A percentile compares a stretch with the other conserved stretches of the same genome.
phyloP scores from a whole-genome alignment of 2,329 filamentous ascomycete genomes.

The Paecilomyces sp. region DNA sequence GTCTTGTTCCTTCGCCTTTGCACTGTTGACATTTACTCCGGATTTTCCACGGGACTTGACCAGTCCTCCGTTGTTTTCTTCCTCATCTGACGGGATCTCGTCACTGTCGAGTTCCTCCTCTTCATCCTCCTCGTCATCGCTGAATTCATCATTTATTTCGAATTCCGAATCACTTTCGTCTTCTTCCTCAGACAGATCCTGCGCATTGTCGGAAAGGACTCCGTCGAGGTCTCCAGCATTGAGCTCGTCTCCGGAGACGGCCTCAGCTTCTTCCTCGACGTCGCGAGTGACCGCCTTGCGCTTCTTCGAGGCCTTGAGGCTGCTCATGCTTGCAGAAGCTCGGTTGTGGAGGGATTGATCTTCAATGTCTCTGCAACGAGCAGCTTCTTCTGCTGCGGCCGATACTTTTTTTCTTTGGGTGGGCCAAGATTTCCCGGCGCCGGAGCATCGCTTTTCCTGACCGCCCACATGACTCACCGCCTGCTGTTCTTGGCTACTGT shows the following conservation, averaged over 20 bases:
- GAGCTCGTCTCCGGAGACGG: slow-evolving; percentile 57
- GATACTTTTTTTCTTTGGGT: slow-evolving; percentile 18
- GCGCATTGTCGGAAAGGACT: slow-evolving; percentile 34
- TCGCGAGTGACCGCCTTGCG: slow-evolving; percentile 57
- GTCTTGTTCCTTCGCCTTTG: slow-evolving; percentile 3
- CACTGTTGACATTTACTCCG: neutral
- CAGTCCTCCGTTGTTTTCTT: slow-evolving; percentile 16
- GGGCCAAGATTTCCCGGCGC: slow-evolving; percentile 4
- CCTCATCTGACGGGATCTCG: slow-evolving; percentile 42
- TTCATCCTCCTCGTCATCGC: slow-evolving; percentile 42
- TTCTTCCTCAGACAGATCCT: slow-evolving; percentile 29
- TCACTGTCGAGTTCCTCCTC: slow-evolving; percentile 46
- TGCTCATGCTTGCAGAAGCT: slow-evolving; percentile 21
- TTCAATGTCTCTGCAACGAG: slow-evolving; percentile 4
- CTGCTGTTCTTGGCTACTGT: neutral
- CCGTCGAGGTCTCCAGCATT: slow-evolving; percentile 36
- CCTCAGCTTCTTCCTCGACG: slow-evolving; percentile 40
- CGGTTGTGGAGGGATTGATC: slow-evolving; percentile 1
- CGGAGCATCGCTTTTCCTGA: slow-evolving; percentile 12
- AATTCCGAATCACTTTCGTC: slow-evolving; percentile 39
- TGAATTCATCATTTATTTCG: slow-evolving; percentile 51
- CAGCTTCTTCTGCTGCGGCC: slow-evolving; percentile 6
- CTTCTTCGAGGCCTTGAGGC: slow-evolving; percentile 47
- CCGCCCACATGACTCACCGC: slow-evolving; percentile 32
- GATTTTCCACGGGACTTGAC: neutral